Conservation (phyloP, 805 yeast species). For the Yarrowia osloensis region DNA sequence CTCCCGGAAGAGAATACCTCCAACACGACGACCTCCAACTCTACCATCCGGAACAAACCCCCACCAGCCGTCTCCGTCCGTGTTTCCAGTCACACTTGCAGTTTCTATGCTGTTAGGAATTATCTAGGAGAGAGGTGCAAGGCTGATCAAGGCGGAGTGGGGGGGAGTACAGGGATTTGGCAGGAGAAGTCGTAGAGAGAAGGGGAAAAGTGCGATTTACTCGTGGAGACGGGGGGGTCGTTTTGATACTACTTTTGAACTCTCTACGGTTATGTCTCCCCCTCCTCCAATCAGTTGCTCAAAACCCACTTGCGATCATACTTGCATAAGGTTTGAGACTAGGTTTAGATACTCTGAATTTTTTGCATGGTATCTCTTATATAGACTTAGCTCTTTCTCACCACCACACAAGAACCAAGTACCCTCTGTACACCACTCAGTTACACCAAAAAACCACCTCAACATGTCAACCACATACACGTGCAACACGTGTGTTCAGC, state of each 20-base stretch:
- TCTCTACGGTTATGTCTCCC: background rate
- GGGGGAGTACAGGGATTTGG: background rate
- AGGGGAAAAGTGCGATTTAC: background rate
- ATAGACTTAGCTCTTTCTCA: background rate
- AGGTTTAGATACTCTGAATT: conserved; percentile 22
- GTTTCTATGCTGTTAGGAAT: background rate
- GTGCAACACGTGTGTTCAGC: conserved; percentile 85
- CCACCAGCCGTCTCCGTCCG: too few species aligned
- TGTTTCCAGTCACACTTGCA: background rate
- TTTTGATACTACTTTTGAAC: background rate
- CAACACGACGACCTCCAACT: too few species aligned
- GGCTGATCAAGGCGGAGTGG: background rate
- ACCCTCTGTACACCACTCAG: too few species aligned
- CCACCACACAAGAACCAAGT: background rate
- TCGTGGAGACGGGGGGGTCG: background rate
- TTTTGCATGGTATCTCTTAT: conserved; percentile 19
- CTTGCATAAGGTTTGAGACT: conserved; percentile 9
- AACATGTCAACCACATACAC: conserved; percentile 49
- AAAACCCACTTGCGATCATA: background rate
- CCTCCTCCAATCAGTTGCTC: background rate
- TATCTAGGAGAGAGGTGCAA: background rate
- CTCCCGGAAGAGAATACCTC: too few species aligned
- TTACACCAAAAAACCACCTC: too few species aligned
- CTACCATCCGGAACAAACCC: too few species aligned
- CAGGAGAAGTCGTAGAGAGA: background rate